Evolutionary conservation across 805 yeast genomes (phyloP).

Genomic region (Lachancea thermotolerans): DNA sequence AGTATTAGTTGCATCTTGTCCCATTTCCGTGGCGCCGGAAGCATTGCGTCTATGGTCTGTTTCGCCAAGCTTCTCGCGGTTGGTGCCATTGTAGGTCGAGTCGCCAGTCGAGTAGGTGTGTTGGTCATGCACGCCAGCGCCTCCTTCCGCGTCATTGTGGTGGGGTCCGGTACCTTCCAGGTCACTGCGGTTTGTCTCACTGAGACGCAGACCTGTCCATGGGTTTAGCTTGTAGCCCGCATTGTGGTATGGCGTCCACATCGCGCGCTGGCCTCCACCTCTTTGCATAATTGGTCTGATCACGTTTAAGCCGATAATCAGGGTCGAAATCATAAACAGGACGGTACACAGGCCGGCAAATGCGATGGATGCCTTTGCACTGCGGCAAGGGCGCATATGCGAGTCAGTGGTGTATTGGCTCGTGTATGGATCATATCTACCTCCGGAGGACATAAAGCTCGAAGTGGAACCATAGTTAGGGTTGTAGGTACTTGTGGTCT

Average conservation of each 20-base stretch:
- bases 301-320: slow-evolving; percentile 27
- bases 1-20: background rate
- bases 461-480: slow-evolving; percentile 13
- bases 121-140: slow-evolving; percentile 6
- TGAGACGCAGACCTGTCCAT: slow-evolving; percentile 19
- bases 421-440: slow-evolving; percentile 13
- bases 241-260: slow-evolving; percentile 3
- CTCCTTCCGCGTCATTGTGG: slow-evolving; percentile 4
- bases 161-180: slow-evolving; percentile 1
- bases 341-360: slow-evolving; percentile 28
- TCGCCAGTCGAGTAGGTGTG: slow-evolving; percentile 10
- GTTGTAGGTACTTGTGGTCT: slow-evolving; percentile 11
- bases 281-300: slow-evolving; percentile 20
- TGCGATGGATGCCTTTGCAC: slow-evolving; percentile 31
- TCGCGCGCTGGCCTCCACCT: slow-evolving; percentile 17
- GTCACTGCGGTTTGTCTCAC: slow-evolving; percentile 6
- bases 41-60: slow-evolving; percentile 7
- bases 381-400: slow-evolving; percentile 20
- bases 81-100: slow-evolving; percentile 5
- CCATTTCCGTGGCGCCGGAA: slow-evolving; percentile 7
- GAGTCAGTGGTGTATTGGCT: slow-evolving; percentile 8
- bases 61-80: slow-evolving; percentile 6
- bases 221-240: slow-evolving; percentile 18
- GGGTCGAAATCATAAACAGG: slow-evolving; percentile 22
- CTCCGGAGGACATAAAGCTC: slow-evolving; percentile 7